Conservation (phyloP, 2,329 filamentous ascomycete genomes). For the Chrysoporthe deuterocubensis region DNA sequence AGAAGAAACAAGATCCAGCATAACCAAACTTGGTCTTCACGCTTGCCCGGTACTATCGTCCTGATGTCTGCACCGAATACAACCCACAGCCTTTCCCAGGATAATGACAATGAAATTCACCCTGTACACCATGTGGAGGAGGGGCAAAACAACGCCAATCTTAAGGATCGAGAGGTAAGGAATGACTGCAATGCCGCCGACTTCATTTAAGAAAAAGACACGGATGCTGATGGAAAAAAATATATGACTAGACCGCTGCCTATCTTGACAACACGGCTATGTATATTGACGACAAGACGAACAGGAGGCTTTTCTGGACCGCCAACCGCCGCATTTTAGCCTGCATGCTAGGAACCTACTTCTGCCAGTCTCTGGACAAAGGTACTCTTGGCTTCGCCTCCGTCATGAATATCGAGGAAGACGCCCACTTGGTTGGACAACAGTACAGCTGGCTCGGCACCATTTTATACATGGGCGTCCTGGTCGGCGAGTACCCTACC, state of each 20-base stretch:
- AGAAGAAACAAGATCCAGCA: too few species aligned
- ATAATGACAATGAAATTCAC: neutral
- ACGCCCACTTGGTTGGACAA: slow-evolving; percentile 42
- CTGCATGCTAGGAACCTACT: slow-evolving; percentile 57
- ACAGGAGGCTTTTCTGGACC: slow-evolving; percentile 52
- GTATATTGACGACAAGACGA: slow-evolving; percentile 56
- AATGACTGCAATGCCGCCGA: neutral
- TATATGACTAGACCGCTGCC: neutral
- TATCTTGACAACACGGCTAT: slow-evolving; percentile 11
- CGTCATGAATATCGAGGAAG: slow-evolving; percentile 35
- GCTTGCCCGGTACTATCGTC: neutral
- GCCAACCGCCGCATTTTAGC: slow-evolving; percentile 54
- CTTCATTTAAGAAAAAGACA: neutral
- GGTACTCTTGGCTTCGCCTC: slow-evolving; percentile 36
- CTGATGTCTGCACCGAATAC: neutral
- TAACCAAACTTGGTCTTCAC: too few species aligned
- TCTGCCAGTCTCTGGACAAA: slow-evolving; percentile 43
- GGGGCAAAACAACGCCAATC: neutral
- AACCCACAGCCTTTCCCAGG: neutral
- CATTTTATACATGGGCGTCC: slow-evolving; percentile 47
- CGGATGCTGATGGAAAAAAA: neutral
- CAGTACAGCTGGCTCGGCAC: slow-evolving; percentile 44
- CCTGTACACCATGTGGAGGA: neutral
- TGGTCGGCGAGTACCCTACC: slow-evolving; percentile 47
- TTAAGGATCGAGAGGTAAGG: slow-evolving; percentile 7